Conservation (phyloP, 2,329 filamentous ascomycete species). For the Trichophyton simii region DNA sequence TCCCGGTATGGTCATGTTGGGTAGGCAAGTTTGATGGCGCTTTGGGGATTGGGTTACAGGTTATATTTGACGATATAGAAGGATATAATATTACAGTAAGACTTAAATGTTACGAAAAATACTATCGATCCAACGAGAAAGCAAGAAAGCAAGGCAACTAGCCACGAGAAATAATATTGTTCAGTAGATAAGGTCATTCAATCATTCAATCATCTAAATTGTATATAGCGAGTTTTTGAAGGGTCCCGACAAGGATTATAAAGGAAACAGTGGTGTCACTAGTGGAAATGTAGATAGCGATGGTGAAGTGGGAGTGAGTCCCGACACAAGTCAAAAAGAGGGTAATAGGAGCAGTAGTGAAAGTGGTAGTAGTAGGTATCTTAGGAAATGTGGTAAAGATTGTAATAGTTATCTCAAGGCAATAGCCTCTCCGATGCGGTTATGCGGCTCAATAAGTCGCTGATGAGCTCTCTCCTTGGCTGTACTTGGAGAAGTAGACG, state of each 20-base stretch:
- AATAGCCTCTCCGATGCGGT: not conserved
- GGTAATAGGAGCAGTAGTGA: not conserved
- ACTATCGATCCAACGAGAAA: no score
- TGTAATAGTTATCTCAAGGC: not conserved
- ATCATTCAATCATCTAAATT: not conserved
- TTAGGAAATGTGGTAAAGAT: constrained; percentile 1
- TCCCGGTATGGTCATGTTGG: not conserved
- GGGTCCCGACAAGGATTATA: not conserved
- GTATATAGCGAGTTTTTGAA: not conserved
- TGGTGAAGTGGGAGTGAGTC: not conserved
- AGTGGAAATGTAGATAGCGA: not conserved
- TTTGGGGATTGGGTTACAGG: not conserved
- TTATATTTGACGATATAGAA: not conserved
- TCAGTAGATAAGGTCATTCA: not conserved
- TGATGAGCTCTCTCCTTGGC: not conserved
- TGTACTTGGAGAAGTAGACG: not conserved
- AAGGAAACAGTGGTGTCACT: not conserved
- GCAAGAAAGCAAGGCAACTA: not conserved
- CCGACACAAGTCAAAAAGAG: not conserved
- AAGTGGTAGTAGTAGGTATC: not conserved
- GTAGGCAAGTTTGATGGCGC: not conserved
- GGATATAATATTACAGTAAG: not conserved
- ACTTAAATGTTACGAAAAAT: not conserved
- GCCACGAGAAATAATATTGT: not conserved
- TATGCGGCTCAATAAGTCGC: not conserved